Conservation (phyloP, 805 yeast genomes). For the Maudiozyma barnettii region DNA sequence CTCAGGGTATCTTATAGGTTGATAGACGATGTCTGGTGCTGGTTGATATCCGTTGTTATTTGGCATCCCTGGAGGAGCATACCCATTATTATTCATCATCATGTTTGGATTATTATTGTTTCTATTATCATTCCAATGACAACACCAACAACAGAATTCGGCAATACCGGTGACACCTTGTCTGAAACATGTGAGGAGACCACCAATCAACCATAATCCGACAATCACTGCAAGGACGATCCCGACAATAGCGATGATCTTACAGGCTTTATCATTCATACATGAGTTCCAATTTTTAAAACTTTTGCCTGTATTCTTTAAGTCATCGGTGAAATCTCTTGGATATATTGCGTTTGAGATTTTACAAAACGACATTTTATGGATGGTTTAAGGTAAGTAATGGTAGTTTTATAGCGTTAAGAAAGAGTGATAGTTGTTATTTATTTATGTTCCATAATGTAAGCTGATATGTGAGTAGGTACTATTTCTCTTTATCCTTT, state of each 20-base stretch:
- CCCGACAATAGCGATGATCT: slow-evolving; percentile 66
- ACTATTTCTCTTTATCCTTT: too few relatives aligned
- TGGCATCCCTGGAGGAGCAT: slow-evolving; percentile 1
- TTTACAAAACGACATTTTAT: neutral
- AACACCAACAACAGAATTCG: slow-evolving; percentile 46
- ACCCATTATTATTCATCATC: slow-evolving; percentile 9
- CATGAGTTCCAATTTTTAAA: slow-evolving; percentile 69
- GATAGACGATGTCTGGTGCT: slow-evolving; percentile 22
- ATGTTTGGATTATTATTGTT: neutral
- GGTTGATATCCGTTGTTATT: slow-evolving; percentile 2
- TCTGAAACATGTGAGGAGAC: slow-evolving; percentile 46
- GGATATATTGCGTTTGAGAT: slow-evolving; percentile 4
- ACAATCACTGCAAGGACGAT: slow-evolving; percentile 50
- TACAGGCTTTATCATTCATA: slow-evolving; percentile 69
- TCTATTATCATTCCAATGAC: slow-evolving; percentile 13
- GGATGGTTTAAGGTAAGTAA: too few relatives aligned
- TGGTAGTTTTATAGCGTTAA: too few relatives aligned
- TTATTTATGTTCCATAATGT: too few relatives aligned
- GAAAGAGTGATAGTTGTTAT: too few relatives aligned
- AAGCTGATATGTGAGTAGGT: too few relatives aligned
- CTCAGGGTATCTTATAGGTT: slow-evolving; percentile 24
- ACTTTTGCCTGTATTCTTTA: slow-evolving; percentile 32
- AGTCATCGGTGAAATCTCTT: slow-evolving; percentile 17
- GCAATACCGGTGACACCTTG: slow-evolving; percentile 46
- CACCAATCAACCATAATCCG: slow-evolving; percentile 46